A percentile compares a stretch with the other conserved stretches of the same genome.
phyloP scores from a whole-genome alignment of 306 rosid genomes.

The Prunus davidiana region DNA sequence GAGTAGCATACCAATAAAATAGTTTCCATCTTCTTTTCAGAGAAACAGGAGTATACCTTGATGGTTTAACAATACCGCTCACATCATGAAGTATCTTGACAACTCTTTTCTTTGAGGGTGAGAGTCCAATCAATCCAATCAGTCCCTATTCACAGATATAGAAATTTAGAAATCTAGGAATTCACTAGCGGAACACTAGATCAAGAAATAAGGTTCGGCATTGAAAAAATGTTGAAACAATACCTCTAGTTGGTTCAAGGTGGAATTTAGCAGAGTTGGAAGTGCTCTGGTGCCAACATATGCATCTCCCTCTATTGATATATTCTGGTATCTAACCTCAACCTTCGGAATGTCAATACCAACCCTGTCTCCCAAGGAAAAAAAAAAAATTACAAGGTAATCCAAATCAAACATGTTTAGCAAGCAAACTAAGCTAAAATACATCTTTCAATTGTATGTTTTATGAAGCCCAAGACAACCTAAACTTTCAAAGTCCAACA shows the following conservation, averaged over 20 bases:
- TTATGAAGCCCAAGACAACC: too few relatives aligned
- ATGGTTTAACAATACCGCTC: slow-evolving; percentile 61
- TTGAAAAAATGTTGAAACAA: not conserved
- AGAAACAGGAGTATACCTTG: slow-evolving; percentile 38
- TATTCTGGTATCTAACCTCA: slow-evolving; percentile 50
- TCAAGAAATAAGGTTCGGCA: not conserved
- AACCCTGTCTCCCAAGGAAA: slow-evolving; percentile 40
- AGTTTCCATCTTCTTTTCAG: not conserved
- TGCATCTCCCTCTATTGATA: slow-evolving; percentile 64
- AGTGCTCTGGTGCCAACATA: slow-evolving; percentile 67
- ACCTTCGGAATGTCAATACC: slow-evolving; percentile 57
- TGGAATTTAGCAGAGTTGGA: slow-evolving; percentile 51
- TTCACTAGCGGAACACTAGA: not conserved
- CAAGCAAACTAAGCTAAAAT: too few relatives aligned
- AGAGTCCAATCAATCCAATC: slow-evolving; percentile 46
- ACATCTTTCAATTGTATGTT: too few relatives aligned
- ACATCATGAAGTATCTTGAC: slow-evolving; percentile 58
- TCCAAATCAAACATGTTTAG: not conserved
- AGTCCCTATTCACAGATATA: slow-evolving; percentile 29
- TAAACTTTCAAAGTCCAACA: too few relatives aligned
- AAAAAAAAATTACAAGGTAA: not conserved
- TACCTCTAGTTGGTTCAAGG: slow-evolving; percentile 60
- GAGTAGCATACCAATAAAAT: too few relatives aligned
- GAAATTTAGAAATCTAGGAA: slow-evolving; percentile 2
- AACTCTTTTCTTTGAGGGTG: slow-evolving; percentile 49